These are phyloP conservation scores for Penicillium fuscoglaucum DNA, from an alignment of 2,329 filamentous ascomycete species.

Conservation along the genomic window DNA sequence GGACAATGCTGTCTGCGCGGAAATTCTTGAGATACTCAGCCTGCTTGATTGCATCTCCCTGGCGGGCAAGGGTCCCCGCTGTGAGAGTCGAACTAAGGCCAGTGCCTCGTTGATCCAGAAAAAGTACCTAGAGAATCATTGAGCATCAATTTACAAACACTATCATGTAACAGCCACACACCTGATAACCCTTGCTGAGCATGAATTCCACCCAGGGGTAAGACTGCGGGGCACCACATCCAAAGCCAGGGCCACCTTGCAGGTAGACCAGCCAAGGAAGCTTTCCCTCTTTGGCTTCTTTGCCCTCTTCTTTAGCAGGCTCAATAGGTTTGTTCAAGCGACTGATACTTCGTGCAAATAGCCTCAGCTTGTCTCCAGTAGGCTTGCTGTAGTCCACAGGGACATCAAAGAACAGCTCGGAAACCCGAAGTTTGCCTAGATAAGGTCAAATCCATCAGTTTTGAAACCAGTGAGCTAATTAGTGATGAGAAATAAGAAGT, in stretches of 20 bases:
- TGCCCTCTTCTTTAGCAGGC: conserved; percentile 46
- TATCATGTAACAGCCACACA: conserved; percentile 35
- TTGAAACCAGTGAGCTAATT: neutral
- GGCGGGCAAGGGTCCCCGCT: conserved; percentile 65
- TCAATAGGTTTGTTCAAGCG: conserved; percentile 57
- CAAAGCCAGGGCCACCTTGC: conserved; percentile 82
- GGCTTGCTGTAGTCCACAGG: conserved; percentile 74
- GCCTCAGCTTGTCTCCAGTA: conserved; percentile 60
- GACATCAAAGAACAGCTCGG: conserved; percentile 84
- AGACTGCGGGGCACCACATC: conserved; percentile 72
- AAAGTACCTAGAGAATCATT: conserved; percentile 53
- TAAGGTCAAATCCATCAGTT: conserved; percentile 9
- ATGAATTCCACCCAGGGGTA: conserved; percentile 68
- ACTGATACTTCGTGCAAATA: conserved; percentile 75
- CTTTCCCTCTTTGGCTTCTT: conserved; percentile 38
- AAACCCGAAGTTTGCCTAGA: conserved; percentile 70
- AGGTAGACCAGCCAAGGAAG: conserved; percentile 69
- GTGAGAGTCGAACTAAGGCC: conserved; percentile 81
- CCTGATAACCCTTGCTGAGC: conserved; percentile 78
- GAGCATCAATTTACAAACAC: neutral
- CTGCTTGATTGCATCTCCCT: conserved; percentile 66
- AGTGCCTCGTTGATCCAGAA: conserved; percentile 88
- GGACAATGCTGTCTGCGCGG: conserved; percentile 85
- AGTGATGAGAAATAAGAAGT: neutral
- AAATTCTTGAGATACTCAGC: conserved; percentile 80